Conservation (phyloP, 2,329 filamentous ascomycete species). For the Aspergillus brasiliensis region DNA sequence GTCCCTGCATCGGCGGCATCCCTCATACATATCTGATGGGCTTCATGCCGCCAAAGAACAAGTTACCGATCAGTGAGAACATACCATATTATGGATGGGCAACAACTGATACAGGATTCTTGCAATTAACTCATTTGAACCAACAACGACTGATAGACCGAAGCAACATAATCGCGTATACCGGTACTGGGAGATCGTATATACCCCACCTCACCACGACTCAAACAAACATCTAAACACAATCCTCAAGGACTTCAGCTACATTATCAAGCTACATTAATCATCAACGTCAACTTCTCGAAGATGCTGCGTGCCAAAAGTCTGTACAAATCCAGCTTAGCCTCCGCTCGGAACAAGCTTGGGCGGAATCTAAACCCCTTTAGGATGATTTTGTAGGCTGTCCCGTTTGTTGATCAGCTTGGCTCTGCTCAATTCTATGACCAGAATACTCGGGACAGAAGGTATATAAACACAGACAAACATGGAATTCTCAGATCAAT, state of each 20-base stretch:
- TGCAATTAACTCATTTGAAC: neutral
- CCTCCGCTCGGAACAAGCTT: neutral
- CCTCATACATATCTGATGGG: too few species aligned
- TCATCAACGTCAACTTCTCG: neutral
- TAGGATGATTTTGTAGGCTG: neutral
- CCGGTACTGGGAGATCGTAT: too few species aligned
- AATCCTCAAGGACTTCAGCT: neutral
- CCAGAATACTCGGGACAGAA: neutral
- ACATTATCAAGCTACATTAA: neutral
- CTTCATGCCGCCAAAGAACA: too few species aligned
- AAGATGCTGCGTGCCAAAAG: neutral
- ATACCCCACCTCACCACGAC: neutral
- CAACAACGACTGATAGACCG: neutral
- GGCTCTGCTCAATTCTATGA: neutral
- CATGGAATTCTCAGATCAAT: neutral
- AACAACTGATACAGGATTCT: too few species aligned
- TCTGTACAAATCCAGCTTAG: neutral
- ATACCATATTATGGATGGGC: too few species aligned
- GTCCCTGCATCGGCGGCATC: too few species aligned
- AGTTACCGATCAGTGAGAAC: too few species aligned
- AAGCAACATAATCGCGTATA: too few species aligned
- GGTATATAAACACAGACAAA: neutral
- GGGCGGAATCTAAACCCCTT: conserved; percentile 1
- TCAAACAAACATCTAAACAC: neutral
- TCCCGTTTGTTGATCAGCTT: neutral